Conservation (phyloP, 371 early-diverging fungal species). For the Mortierella sp. region DNA sequence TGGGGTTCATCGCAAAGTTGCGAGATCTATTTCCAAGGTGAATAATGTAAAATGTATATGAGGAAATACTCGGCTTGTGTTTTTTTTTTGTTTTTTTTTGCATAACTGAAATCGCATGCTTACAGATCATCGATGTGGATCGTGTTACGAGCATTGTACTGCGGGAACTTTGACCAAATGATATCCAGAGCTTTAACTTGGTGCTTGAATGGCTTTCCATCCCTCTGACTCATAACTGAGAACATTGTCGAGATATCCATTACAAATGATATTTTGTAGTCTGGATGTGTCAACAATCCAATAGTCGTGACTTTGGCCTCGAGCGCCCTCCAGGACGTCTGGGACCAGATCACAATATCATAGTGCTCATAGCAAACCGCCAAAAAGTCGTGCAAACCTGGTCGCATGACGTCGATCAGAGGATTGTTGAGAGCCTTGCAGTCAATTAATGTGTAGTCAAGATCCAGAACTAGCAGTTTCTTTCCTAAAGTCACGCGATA, state of each 20-base stretch:
- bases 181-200: slow-evolving; percentile 75
- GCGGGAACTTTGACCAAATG: slow-evolving; percentile 69
- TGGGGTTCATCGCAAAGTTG: slow-evolving; percentile 67
- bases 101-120: not conserved
- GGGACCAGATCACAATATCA: slow-evolving; percentile 77
- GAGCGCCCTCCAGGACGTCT: slow-evolving; percentile 71
- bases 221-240: slow-evolving; percentile 61
- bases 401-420: slow-evolving; percentile 66
- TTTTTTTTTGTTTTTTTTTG: not conserved
- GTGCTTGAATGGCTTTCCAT: slow-evolving; percentile 62
- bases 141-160: slow-evolving; percentile 61
- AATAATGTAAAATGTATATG: not conserved
- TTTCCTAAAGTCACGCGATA: slow-evolving; percentile 53
- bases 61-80: not conserved
- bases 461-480: slow-evolving; percentile 70
- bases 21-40: slow-evolving; percentile 34
- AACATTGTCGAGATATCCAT: slow-evolving; percentile 74
- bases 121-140: slow-evolving; percentile 73
- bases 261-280: slow-evolving; percentile 71
- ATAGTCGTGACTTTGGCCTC: slow-evolving; percentile 75
- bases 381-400: slow-evolving; percentile 73
- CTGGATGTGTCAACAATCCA: slow-evolving; percentile 67
- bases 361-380: slow-evolving; percentile 68
- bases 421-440: slow-evolving; percentile 65
- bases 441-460: slow-evolving; percentile 76